Evolutionary conservation across 495 filamentous ascomycete species (phyloP).

Genomic region (Xanthoparmelia taractica): DNA sequence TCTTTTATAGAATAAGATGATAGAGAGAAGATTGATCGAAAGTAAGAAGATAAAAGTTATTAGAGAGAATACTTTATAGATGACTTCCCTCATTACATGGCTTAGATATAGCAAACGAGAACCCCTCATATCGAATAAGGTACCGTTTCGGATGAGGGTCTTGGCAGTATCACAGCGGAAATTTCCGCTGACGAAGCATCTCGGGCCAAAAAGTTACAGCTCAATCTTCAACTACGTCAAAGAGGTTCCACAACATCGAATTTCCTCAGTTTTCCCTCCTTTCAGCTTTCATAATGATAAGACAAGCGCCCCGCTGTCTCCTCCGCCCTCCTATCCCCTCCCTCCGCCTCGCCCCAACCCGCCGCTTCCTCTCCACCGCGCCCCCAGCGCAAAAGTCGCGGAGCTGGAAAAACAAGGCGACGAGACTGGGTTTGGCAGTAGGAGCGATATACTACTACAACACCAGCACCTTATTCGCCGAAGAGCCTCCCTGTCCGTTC

Average conservation of each 20-base stretch:
- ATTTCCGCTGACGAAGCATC: slow-evolving; percentile 15
- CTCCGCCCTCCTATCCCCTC: slow-evolving; percentile 8
- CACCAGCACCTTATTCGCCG: slow-evolving; percentile 77
- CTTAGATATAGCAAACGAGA: too few species aligned
- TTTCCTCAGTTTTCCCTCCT: neutral
- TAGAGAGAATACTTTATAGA: too few species aligned
- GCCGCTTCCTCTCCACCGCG: slow-evolving; percentile 66
- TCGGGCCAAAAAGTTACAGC: neutral
- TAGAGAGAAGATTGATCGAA: too few species aligned
- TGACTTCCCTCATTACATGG: too few species aligned
- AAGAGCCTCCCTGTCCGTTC: slow-evolving; percentile 65
- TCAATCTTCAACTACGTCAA: neutral
- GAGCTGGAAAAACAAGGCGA: slow-evolving; percentile 71
- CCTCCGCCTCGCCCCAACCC: slow-evolving; percentile 27
- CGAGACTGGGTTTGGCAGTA: slow-evolving; percentile 66
- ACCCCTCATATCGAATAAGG: too few species aligned
- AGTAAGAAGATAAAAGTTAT: too few species aligned
- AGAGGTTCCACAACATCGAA: neutral
- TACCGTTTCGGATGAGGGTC: too few species aligned
- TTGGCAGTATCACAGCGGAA: neutral
- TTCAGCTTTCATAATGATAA: slow-evolving; percentile 20
- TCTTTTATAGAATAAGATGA: too few species aligned
- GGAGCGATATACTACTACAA: slow-evolving; percentile 88
- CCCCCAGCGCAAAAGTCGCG: slow-evolving; percentile 56
- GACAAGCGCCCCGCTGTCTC: slow-evolving; percentile 17